Evolutionary conservation across 331 rosid species (phyloP), one percentile per base, ranked within the genome.

Genomic region (Ulmus americana): DNA sequence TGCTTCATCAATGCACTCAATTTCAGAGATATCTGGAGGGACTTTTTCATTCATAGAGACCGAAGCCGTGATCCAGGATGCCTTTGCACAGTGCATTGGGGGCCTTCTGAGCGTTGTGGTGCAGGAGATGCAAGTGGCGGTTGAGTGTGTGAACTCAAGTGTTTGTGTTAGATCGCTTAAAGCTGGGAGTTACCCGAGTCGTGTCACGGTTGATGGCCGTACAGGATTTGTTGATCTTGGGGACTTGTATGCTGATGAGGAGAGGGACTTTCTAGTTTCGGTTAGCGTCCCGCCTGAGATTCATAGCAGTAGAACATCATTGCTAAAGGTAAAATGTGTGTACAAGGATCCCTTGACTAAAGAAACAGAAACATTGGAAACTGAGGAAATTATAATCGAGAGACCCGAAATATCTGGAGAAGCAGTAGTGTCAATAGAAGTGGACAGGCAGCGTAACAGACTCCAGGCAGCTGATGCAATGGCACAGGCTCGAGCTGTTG

Each of bases 31-130:
- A 64, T 92, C 98, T 45, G 98, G 98, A 6, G 97, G 98, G 61
- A 92, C 98, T 8, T 89, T 92, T 80, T 92, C 97, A 40, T 92
- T 92, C 81, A 89, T 92, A 1, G 98, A 92, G 81, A 87, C 95
- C 4, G 98, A 92, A 73, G 84, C 91, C 20, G 95, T 83, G 61
- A 77, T 92, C 61, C 98, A 92, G 75, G 98, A 92, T 67, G 98
- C 98, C 6, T 92, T 92, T 81, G 98, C 98, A 13, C 98, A 89
- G 70, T 92, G 98, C 83, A 89, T 92, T 18, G 98, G 98, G 3
- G 98, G 98, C 63, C 95, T 92, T 20, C 67, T 92, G 72, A 92
- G 98, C 51, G 97, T 92, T 4, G 87, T 83, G 70, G 87, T 87
- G 61, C 98, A 92, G 80, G 95, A 92, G 80, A 73, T 92, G 79